phyloP scores from a whole-genome alignment of 2,329 filamentous ascomycete genomes.

The Colletotrichum brevisporum region DNA sequence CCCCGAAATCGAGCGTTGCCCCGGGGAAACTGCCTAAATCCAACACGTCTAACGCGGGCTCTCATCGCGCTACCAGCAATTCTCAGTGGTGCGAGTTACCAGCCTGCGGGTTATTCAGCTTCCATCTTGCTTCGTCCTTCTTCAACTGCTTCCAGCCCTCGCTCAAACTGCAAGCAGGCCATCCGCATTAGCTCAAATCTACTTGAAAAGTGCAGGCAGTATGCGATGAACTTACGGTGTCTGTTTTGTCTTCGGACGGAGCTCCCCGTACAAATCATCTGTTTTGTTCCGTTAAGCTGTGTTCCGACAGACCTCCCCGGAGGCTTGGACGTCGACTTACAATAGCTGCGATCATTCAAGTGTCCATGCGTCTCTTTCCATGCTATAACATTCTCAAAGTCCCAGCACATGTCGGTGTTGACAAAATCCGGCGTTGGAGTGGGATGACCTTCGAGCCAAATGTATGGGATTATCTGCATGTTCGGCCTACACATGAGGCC shows the following conservation, averaged over 20 bases:
- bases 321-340: neutral
- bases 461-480: conserved; percentile 11
- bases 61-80: neutral
- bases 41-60: neutral
- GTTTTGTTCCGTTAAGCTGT: neutral
- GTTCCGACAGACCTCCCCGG: too few relatives aligned
- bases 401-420: conserved; percentile 14
- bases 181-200: neutral
- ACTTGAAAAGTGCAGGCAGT: neutral
- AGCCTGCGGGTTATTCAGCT: neutral
- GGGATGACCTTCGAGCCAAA: conserved; percentile 3
- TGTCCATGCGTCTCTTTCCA: neutral
- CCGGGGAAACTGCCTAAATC: neutral
- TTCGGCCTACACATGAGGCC: conserved; percentile 11
- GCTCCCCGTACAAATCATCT: neutral
- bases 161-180: neutral
- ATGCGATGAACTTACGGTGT: neutral
- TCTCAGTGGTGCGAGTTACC: neutral
- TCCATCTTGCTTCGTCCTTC: neutral
- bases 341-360: neutral
- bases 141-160: neutral
- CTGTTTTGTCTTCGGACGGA: neutral
- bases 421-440: conserved; percentile 7
- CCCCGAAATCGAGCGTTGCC: neutral
- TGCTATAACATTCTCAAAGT: conserved; percentile 6